These are phyloP conservation scores for Phaeosphaeria sp. DNA, from an alignment of 2,329 filamentous ascomycete species.

Conservation along the genomic window DNA sequence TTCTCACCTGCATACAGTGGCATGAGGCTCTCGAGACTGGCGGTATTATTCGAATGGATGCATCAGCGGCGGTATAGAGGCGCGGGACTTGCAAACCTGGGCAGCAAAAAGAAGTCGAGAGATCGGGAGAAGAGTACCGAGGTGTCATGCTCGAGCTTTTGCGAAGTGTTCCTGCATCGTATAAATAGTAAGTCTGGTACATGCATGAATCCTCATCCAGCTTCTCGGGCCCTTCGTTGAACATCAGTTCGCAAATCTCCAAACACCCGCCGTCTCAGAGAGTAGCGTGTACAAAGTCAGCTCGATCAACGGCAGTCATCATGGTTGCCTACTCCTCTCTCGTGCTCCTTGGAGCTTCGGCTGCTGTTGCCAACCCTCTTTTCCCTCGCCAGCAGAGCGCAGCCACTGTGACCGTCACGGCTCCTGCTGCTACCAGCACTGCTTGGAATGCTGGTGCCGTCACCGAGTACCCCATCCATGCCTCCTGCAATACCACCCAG, in stretches of 20 bases:
- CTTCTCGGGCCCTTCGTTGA: conserved; percentile 22
- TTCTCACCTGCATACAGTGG: conserved; percentile 14
- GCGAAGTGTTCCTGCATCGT: conserved; percentile 5
- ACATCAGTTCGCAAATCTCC: conserved; percentile 23
- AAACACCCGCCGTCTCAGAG: conserved; percentile 5
- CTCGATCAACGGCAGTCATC: conserved; percentile 8
- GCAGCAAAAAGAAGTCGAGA: conserved; percentile 11
- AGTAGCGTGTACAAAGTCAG: conserved; percentile 6
- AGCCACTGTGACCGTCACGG: conserved; percentile 32
- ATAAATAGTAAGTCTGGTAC: conserved; percentile 26
- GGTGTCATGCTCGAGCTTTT: background rate
- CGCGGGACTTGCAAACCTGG: conserved; percentile 17
- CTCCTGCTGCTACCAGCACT: conserved; percentile 24
- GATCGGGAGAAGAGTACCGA: conserved; percentile 28
- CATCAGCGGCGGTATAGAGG: conserved; percentile 15
- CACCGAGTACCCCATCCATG: conserved; percentile 62
- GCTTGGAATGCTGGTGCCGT: conserved; percentile 50
- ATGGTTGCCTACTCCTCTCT: conserved; percentile 34
- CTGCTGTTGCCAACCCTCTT: conserved; percentile 35
- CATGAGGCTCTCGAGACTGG: conserved; percentile 13
- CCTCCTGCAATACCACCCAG: conserved; percentile 71
- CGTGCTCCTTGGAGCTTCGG: conserved; percentile 36
- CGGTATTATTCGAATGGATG: conserved; percentile 5
- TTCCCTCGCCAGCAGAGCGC: conserved; percentile 20
- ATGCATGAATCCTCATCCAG: conserved; percentile 27